phyloP scores from a whole-genome alignment of 768 basidiomycete genomes.

The Boletus vinaceobasis region DNA sequence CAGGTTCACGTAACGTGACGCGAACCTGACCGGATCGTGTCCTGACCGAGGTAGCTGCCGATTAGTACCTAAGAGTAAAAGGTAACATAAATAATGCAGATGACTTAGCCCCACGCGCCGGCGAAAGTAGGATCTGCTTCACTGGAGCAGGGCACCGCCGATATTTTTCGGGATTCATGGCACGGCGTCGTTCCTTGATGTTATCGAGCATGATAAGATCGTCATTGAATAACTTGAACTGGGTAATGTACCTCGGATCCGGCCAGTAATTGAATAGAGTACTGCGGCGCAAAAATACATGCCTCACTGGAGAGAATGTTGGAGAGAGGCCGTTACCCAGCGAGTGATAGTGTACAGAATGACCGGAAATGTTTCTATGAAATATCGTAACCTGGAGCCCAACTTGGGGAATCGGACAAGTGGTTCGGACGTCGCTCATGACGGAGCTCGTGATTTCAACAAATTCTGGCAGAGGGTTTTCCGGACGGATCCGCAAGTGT shows the following conservation, averaged over 20 bases:
- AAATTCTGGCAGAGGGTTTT: neutral
- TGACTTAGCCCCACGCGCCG: too few relatives aligned
- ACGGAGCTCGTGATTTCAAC: neutral
- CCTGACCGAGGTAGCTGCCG: neutral
- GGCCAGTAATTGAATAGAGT: neutral
- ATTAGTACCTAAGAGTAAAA: neutral
- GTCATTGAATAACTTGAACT: neutral
- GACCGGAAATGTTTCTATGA: neutral
- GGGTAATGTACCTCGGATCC: neutral
- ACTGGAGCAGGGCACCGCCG: neutral
- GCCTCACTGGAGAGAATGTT: neutral
- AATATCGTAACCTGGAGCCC: neutral
- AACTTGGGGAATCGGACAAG: neutral
- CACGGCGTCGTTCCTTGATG: too few relatives aligned
- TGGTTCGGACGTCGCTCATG: neutral
- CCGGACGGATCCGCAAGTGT: too few relatives aligned
- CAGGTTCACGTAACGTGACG: neutral
- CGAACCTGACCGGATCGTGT: neutral
- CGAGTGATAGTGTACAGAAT: neutral
- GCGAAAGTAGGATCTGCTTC: neutral
- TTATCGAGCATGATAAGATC: too few relatives aligned
- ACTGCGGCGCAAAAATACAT: neutral
- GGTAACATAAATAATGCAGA: neutral
- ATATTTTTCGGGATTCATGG: neutral
- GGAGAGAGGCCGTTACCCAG: neutral